Percentiles rank a stretch among this genome's conserved stretches.
Conservation (phyloP, 495 filamentous ascomycete genomes). For the Penicillium desertorum region DNA sequence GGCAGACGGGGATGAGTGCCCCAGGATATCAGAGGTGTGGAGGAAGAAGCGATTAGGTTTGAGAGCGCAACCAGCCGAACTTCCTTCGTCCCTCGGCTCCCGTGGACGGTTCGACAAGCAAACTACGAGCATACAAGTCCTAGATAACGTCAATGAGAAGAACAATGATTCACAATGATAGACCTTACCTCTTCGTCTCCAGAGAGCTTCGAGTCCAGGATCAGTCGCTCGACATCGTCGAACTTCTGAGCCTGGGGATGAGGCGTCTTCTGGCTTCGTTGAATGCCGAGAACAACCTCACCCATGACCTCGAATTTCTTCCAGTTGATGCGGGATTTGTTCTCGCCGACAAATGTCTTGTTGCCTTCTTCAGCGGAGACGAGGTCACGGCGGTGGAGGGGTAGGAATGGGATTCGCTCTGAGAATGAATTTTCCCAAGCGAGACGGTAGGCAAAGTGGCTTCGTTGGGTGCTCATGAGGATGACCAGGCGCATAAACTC, state of each 20-base stretch:
- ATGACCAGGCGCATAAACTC: constrained; percentile 86
- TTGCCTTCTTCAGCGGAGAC: constrained; percentile 92
- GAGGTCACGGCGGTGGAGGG: constrained; percentile 85
- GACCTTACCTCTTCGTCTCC: constrained; percentile 51
- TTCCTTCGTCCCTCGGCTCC: constrained; percentile 43
- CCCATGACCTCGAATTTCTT: constrained; percentile 97
- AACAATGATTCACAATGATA: background rate
- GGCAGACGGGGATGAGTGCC: background rate
- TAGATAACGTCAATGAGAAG: constrained; percentile 24
- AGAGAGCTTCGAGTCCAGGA: constrained; percentile 64
- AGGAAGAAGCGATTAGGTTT: background rate
- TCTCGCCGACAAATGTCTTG: constrained; percentile 75
- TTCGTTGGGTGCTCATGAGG: constrained; percentile 88
- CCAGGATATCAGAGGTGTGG: background rate
- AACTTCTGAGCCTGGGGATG: constrained; percentile 69
- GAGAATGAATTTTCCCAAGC: constrained; percentile 94
- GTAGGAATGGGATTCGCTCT: constrained; percentile 89
- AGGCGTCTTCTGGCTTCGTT: constrained; percentile 82
- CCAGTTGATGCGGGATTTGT: constrained; percentile 86
- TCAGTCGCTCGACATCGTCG: constrained; percentile 65
- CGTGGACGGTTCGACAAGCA: constrained; percentile 46
- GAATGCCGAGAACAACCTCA: constrained; percentile 84
- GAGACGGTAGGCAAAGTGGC: constrained; percentile 88
- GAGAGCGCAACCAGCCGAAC: constrained; percentile 48
- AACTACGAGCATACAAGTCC: constrained; percentile 48